Conservation (phyloP, 106 monocot species). For the Cymbidium sinense region DNA sequence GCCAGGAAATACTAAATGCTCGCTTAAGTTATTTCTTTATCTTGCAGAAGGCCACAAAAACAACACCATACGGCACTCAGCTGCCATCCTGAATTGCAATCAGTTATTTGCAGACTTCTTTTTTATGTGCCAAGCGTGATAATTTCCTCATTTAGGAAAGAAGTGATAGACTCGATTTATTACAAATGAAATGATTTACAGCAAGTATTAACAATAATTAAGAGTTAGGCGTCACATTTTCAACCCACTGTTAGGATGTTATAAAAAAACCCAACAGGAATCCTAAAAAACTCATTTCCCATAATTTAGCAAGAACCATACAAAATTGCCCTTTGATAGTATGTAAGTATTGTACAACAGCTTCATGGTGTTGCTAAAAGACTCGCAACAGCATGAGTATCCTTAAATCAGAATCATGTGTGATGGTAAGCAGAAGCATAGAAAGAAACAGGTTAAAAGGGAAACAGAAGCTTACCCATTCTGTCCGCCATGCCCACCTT, state of each 20-base stretch:
- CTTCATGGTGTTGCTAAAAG: neutral
- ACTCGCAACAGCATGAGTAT: neutral
- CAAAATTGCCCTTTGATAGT: neutral
- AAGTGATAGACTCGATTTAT: neutral
- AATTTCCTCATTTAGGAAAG: too few species aligned
- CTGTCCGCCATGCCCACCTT: slow-evolving; percentile 97
- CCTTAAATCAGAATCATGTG: neutral
- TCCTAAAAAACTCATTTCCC: too few species aligned
- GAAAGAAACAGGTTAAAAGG: neutral
- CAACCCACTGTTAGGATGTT: neutral
- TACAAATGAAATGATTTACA: neutral
- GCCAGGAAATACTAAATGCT: too few species aligned
- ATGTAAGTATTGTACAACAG: neutral
- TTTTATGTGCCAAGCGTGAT: too few species aligned
- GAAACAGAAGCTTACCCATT: slow-evolving; percentile 62
- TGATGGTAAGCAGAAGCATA: neutral
- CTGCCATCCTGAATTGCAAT: too few species aligned
- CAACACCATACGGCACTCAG: too few species aligned
- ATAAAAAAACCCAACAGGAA: too few species aligned
- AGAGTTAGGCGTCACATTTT: neutral
- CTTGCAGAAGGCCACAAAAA: too few species aligned
- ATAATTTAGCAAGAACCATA: neutral
- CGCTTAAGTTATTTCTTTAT: too few species aligned
- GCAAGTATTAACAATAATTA: neutral
- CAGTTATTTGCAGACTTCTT: too few species aligned